Conservation (phyloP, 352 stramenopile genomes). For the Phytophthora fragariae region DNA sequence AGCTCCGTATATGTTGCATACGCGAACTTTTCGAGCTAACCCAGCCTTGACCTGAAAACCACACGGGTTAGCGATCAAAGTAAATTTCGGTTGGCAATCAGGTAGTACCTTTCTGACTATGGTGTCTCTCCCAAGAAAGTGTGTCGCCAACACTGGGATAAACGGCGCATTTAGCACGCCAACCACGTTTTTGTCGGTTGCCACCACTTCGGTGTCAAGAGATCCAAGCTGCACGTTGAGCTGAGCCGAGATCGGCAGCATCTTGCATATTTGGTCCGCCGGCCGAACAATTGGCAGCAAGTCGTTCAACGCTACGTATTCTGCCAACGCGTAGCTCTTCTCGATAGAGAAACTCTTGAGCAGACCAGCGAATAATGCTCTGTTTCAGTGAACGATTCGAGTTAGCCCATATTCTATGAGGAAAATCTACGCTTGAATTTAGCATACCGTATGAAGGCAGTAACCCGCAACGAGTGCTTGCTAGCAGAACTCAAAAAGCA, state of each 20-base stretch:
- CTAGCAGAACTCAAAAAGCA: conserved; percentile 63
- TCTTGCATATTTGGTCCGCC: conserved; percentile 42
- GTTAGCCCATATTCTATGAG: conserved; percentile 8
- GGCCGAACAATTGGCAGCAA: conserved; percentile 34
- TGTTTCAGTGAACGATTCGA: conserved; percentile 21
- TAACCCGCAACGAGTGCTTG: conserved; percentile 45
- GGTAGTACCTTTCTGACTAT: conserved; percentile 53
- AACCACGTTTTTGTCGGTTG: conserved; percentile 33
- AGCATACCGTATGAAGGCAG: conserved; percentile 59
- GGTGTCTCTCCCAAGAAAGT: conserved; percentile 61
- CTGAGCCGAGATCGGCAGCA: conserved; percentile 32
- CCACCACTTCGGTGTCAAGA: conserved; percentile 6
- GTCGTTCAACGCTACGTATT: conserved; percentile 57
- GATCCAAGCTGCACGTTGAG: conserved; percentile 36
- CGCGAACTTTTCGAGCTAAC: conserved; percentile 45
- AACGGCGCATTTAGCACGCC: conserved; percentile 52
- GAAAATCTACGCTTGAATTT: background rate
- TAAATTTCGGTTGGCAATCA: conserved; percentile 1
- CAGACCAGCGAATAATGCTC: conserved; percentile 59
- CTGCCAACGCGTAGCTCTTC: conserved; percentile 46
- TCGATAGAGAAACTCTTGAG: conserved; percentile 50
- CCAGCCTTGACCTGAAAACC: conserved; percentile 41
- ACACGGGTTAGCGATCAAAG: conserved; percentile 5
- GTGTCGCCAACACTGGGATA: conserved; percentile 62
- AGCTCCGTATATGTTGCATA: conserved; percentile 58